Percentiles rank a stretch among this genome's conserved stretches.
Conservation (phyloP, 352 stramenopile species). For the Globisporangium middletonii region DNA sequence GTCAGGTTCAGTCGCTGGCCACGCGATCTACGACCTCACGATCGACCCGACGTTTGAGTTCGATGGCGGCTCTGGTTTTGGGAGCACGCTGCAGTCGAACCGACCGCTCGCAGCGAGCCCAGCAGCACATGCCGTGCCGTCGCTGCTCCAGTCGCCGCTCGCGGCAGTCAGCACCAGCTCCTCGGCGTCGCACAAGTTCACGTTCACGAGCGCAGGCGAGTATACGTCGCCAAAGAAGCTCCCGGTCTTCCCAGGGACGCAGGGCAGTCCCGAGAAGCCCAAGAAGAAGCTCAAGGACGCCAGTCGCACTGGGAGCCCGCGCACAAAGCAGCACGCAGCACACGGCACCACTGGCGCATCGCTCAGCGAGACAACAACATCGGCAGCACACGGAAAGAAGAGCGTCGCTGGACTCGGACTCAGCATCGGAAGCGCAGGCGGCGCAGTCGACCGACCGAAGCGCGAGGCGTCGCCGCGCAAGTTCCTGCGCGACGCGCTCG, state of each 20-base stretch:
- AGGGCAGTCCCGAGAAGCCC: constrained; percentile 45
- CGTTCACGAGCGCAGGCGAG: constrained; percentile 57
- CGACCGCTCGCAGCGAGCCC: constrained; percentile 38
- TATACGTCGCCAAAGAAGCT: constrained; percentile 80
- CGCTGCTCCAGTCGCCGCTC: constrained; percentile 15
- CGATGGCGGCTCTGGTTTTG: constrained; percentile 59
- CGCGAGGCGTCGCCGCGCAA: constrained; percentile 53
- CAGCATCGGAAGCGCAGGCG: not conserved
- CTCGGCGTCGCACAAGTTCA: constrained; percentile 41
- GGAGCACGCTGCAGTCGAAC: constrained; percentile 47
- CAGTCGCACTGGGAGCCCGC: constrained; percentile 13
- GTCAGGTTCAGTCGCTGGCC: not conserved
- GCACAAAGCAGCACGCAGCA: constrained; percentile 10
- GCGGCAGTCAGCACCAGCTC: not conserved
- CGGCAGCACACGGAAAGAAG: no score
- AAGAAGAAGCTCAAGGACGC: constrained; percentile 16
- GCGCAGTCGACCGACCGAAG: constrained; percentile 21
- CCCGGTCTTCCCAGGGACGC: constrained; percentile 56
- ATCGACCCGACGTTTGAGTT: constrained; percentile 68
- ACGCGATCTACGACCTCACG: constrained; percentile 25
- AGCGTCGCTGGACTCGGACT: no score
- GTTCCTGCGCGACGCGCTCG: constrained; percentile 56
- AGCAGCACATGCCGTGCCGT: constrained; percentile 9
- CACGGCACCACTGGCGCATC: not conserved
- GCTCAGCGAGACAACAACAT: not conserved